Evolutionary conservation across 495 filamentous ascomycete genomes (phyloP).

Genomic region (Symbiotaphrina buchneri): DNA sequence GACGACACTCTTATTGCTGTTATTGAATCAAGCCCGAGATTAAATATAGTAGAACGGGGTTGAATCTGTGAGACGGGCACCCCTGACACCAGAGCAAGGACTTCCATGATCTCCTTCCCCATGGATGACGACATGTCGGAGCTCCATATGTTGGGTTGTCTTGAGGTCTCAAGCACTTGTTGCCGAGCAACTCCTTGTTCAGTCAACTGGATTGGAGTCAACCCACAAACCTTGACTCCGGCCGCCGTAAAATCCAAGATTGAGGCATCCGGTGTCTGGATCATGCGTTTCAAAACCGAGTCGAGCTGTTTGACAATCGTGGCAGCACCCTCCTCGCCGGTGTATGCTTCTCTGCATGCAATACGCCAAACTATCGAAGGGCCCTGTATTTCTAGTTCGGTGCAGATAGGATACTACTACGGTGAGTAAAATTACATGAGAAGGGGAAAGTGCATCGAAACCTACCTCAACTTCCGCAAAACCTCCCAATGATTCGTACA

Average conservation of each 20-base stretch:
- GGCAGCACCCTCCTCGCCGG: conserved; percentile 18
- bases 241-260: conserved; percentile 23
- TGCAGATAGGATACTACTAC: conserved; percentile 44
- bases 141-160: conserved; percentile 1
- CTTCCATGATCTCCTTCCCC: conserved; percentile 30
- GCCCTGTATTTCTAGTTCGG: conserved; percentile 45
- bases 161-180: too few species aligned
- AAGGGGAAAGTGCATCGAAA: conserved; percentile 1
- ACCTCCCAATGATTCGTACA: conserved; percentile 34
- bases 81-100: conserved; percentile 40
- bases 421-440: neutral
- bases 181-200: neutral
- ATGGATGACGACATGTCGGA: conserved; percentile 19
- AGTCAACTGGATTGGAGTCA: conserved; percentile 12
- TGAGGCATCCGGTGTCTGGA: conserved; percentile 19
- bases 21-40: conserved; percentile 78
- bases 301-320: conserved; percentile 30
- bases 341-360: conserved; percentile 36
- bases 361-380: conserved; percentile 35
- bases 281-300: conserved; percentile 24
- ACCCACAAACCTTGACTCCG: conserved; percentile 26
- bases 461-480: conserved; percentile 35
- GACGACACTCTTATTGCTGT: conserved; percentile 55
- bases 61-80: conserved; percentile 35
- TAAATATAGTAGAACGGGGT: conserved; percentile 48